phyloP scores from a whole-genome alignment of 176 grass and related monocot species.

The Oryza glaberrima region DNA sequence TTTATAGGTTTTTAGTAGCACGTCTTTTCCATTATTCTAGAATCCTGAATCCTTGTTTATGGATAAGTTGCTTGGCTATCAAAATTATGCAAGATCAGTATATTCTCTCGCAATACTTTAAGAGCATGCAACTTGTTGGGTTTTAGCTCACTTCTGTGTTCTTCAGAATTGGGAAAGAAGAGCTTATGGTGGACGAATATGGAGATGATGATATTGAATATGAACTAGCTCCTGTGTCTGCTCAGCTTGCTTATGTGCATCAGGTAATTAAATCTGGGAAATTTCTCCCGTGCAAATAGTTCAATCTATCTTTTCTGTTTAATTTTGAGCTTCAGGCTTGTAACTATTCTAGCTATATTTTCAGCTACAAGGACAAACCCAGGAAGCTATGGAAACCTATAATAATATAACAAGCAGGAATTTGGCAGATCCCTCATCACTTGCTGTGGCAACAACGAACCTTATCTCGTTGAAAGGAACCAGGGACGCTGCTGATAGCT shows the following conservation, averaged over 20 bases:
- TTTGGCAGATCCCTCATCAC: slow-evolving; percentile 62
- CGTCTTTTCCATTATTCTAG: neutral
- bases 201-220: slow-evolving; percentile 71
- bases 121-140: neutral
- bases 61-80: neutral
- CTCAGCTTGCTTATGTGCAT: slow-evolving; percentile 82
- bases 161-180: slow-evolving; percentile 84
- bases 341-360: slow-evolving; percentile 36
- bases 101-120: neutral
- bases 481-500: slow-evolving; percentile 77
- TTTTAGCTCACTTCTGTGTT: slow-evolving; percentile 22
- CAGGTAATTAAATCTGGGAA: slow-evolving; percentile 55
- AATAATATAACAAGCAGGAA: slow-evolving; percentile 56
- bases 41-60: slow-evolving; percentile 18
- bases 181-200: slow-evolving; percentile 80
- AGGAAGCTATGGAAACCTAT: slow-evolving; percentile 85
- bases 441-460: slow-evolving; percentile 82
- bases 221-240: slow-evolving; percentile 83
- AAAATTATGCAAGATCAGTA: slow-evolving; percentile 14
- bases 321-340: slow-evolving; percentile 57
- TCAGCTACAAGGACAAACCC: slow-evolving; percentile 79
- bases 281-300: neutral
- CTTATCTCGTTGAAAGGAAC: slow-evolving; percentile 79
- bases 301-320: slow-evolving; percentile 28
- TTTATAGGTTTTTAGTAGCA: slow-evolving; percentile 3